phyloP scores from a whole-genome alignment of 148 eudicot species.

The Oxyria digyna region DNA sequence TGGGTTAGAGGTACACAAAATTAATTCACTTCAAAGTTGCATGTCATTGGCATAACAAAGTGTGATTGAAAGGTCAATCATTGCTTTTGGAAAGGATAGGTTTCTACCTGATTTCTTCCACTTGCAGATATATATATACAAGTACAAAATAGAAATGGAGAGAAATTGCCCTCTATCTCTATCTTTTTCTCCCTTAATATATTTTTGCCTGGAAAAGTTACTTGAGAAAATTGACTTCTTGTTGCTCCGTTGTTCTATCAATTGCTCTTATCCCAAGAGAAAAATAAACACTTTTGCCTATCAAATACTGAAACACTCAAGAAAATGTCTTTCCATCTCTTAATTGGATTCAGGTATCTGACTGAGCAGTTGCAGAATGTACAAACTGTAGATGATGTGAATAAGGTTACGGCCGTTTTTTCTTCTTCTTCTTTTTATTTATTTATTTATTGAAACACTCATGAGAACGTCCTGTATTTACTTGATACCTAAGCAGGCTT shows the following conservation, averaged over 20 bases:
- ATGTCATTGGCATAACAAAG: background rate
- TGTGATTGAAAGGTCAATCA: background rate
- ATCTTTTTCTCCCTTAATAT: background rate
- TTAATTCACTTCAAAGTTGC: background rate
- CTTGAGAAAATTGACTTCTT: background rate
- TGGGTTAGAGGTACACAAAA: background rate
- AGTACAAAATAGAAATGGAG: background rate
- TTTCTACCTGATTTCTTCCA: background rate
- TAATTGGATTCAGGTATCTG: constrained; percentile 42
- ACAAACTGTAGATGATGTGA: constrained; percentile 87
- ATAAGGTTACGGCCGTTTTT: constrained; percentile 41
- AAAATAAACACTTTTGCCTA: background rate
- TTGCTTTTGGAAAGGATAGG: background rate
- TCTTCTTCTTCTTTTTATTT: background rate
- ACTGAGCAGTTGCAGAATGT: constrained; percentile 76
- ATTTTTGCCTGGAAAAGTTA: background rate
- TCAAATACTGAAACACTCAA: background rate
- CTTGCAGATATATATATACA: background rate
- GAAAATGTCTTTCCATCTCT: background rate
- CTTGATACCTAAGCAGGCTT: constrained; percentile 35
- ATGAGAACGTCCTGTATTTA: no score
- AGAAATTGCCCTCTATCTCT: background rate
- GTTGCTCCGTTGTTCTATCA: background rate
- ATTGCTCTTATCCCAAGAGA: background rate
- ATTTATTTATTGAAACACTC: constrained; percentile 6